Base-by-base conservation (phyloP, 371 early-diverging fungal genomes). In the Polyrhizophydium stewartii region DNA sequence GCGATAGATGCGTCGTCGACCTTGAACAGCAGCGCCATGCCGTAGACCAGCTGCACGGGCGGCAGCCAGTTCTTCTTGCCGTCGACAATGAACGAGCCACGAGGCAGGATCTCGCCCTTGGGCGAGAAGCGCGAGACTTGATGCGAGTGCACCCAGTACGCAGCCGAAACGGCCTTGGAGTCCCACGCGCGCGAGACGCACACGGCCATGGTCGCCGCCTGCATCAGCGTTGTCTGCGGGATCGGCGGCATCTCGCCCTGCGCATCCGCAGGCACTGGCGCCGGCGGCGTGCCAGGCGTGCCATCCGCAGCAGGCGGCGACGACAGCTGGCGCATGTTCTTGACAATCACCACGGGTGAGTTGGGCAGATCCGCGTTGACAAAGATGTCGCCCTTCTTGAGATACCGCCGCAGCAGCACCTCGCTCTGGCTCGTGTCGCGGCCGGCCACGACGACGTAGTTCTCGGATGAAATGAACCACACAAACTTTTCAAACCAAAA, bases 401-500 rank as follows among this genome's bases (percentile, higher is more conserved):
- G 73, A 58, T 93, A 87, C 24, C 88, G 82, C 61, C 71, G 75
- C 21, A 99, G 94, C n/a, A 99, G 72, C 59, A 92, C 69, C 71
- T 99, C 99, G 75, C 98, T 99, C 74, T 99, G 98, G 62, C 89
- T 90, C 71, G 94, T 89, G 78, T 99, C 98, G 47, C 90, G 89
- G 43, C 99, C 99, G 33, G 93, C 97, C 68, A 99, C 84, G 21
- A 99, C 89, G 59, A 99, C 74, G 64, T 90, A 90, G 56, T 92
- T 92, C 66, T 99, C 98, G 0, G 94, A 90, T 5, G 92, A 88
- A 32, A 99, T 82, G 69, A 97, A 98, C 97, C 99, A 99, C 52
- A 91, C 65, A 67, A 98, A 99, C 81, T 97, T 98, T 74, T 99
- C 99, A 81, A 99, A 99, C 99, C 99, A 99, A 51, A 87, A 92